Conservation (phyloP, 768 basidiomycete genomes). For the Amanita phalloides region DNA sequence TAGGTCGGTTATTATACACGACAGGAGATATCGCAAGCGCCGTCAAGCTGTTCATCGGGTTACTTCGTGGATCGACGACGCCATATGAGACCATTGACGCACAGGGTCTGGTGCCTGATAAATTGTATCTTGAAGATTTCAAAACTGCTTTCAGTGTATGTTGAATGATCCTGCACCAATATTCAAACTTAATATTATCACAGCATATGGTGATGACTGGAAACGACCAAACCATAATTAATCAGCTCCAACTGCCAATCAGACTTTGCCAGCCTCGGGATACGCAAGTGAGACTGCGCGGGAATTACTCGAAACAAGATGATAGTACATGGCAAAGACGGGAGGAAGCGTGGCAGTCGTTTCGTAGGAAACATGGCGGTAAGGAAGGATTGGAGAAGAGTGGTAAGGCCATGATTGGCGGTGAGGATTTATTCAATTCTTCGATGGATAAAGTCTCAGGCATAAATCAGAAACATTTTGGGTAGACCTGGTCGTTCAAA, state of each 20-base stretch:
- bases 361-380: slow-evolving; percentile 43
- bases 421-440: slow-evolving; percentile 23
- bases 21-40: slow-evolving; percentile 78
- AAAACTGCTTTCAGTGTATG: slow-evolving; percentile 73
- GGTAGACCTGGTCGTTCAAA: slow-evolving; percentile 60
- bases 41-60: slow-evolving; percentile 63
- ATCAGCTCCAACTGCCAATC: slow-evolving; percentile 52
- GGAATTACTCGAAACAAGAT: slow-evolving; percentile 34
- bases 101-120: slow-evolving; percentile 36
- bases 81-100: neutral
- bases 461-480: slow-evolving; percentile 54
- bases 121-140: slow-evolving; percentile 80
- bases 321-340: slow-evolving; percentile 47
- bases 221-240: slow-evolving; percentile 26
- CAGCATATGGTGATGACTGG: slow-evolving; percentile 69
- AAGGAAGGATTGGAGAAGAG: slow-evolving; percentile 42
- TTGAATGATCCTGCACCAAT: neutral
- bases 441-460: neutral
- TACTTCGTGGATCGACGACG: slow-evolving; percentile 42
- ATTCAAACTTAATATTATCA: neutral
- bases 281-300: slow-evolving; percentile 47
- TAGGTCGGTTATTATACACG: slow-evolving; percentile 82
- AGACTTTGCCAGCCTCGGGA: slow-evolving; percentile 49
- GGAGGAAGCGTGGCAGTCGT: slow-evolving; percentile 55
- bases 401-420: slow-evolving; percentile 53